phyloP scores from a whole-genome alignment of 345 rosid species.

The Raphanus sativus region DNA sequence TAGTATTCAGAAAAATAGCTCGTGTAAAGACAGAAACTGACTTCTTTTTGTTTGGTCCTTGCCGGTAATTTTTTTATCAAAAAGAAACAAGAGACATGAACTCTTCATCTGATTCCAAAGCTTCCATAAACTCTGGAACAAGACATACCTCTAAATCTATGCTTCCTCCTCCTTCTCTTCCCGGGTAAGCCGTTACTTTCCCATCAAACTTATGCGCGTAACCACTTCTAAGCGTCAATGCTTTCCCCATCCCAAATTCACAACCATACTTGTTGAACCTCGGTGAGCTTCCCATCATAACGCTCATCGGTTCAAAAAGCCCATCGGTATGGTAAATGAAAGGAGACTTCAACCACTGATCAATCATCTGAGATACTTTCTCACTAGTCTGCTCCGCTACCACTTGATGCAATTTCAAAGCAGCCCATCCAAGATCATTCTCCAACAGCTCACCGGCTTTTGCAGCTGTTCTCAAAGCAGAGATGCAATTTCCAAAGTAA shows the following conservation, averaged over 20 bases:
- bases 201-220: slow-evolving; percentile 64
- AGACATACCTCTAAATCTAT: slow-evolving; percentile 71
- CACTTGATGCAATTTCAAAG: slow-evolving; percentile 53
- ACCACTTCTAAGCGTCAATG: slow-evolving; percentile 66
- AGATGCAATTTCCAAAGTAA: slow-evolving; percentile 69
- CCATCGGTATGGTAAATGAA: slow-evolving; percentile 41
- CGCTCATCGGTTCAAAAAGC: slow-evolving; percentile 52
- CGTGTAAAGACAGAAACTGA: too few species aligned
- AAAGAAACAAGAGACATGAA: slow-evolving; percentile 45
- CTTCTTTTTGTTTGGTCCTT: too few species aligned
- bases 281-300: slow-evolving; percentile 84
- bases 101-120: slow-evolving; percentile 56
- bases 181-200: slow-evolving; percentile 61
- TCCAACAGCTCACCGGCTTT: slow-evolving; percentile 58
- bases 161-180: slow-evolving; percentile 67
- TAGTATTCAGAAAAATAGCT: too few species aligned
- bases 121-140: slow-evolving; percentile 51
- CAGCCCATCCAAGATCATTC: slow-evolving; percentile 62
- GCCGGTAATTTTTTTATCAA: not conserved
- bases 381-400: slow-evolving; percentile 49
- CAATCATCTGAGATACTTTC: slow-evolving; percentile 37
- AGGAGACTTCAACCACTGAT: slow-evolving; percentile 53
- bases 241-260: slow-evolving; percentile 81
- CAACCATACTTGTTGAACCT: slow-evolving; percentile 70
- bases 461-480: slow-evolving; percentile 39